Percentiles rank a stretch among this genome's conserved stretches.
Conservation (phyloP, 2,329 filamentous ascomycete genomes). For the Aspergillus ochraceoroseus region DNA sequence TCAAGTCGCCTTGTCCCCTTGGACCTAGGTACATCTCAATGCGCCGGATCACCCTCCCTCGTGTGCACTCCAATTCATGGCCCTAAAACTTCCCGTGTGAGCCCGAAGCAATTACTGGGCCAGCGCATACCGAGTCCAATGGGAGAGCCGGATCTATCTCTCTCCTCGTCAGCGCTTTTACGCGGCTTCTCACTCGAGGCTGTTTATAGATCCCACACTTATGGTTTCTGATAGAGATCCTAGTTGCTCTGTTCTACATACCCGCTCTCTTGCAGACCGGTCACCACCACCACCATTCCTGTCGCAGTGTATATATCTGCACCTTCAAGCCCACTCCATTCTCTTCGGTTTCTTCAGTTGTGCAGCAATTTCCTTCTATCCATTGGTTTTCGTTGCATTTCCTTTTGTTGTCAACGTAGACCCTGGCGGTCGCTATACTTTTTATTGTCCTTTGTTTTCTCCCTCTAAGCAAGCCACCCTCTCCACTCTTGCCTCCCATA, state of each 20-base stretch:
- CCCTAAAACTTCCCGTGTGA: neutral
- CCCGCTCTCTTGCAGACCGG: conserved; percentile 10
- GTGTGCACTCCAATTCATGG: neutral
- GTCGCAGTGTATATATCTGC: conserved; percentile 11
- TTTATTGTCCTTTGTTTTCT: conserved; percentile 1
- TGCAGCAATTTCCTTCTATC: neutral
- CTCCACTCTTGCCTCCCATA: neutral
- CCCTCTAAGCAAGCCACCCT: neutral
- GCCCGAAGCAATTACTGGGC: conserved; percentile 3
- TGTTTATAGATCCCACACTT: conserved; percentile 13
- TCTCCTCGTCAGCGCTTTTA: conserved; percentile 10
- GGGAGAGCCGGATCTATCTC: conserved; percentile 5
- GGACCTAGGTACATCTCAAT: conserved; percentile 3
- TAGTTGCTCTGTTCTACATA: conserved; percentile 12
- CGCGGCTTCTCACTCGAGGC: conserved; percentile 7
- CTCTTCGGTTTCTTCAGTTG: conserved; percentile 10
- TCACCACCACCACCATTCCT: neutral
- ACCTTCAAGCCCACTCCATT: neutral
- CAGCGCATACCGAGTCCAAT: conserved; percentile 14
- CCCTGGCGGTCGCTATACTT: conserved; percentile 9
- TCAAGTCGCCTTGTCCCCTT: neutral
- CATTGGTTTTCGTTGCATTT: conserved; percentile 1
- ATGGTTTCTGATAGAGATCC: conserved; percentile 11
- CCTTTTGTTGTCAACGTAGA: conserved; percentile 2
- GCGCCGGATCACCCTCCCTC: conserved; percentile 4